Base-by-base conservation (phyloP, 768 basidiomycete species). In the Suillus sp. region DNA sequence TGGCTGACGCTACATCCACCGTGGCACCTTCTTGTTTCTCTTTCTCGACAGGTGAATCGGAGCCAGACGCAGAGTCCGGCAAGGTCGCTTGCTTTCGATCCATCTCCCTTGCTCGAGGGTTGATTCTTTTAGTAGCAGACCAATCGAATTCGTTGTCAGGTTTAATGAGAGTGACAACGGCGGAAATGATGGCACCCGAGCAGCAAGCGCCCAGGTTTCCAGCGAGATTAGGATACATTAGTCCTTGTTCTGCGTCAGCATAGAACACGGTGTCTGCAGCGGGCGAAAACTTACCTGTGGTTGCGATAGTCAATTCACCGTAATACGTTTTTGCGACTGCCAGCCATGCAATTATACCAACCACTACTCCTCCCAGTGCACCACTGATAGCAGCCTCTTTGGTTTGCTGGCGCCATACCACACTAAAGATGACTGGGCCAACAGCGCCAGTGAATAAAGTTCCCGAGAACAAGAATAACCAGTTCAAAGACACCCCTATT, bases 321-420 rank as follows among this genome's bases (percentile, higher is more conserved):
- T 67, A 67, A 54, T 67, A 66, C 38, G 56, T 62, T 22, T 67
- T 63, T 18, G 66, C 66, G 37, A 67, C 66, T 25, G 81, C 71
- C 75, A 83, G 78, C 82, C 82, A 83, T 13, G 80, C 80, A 1
- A 78, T 64, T 75, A 83, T 81, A 51, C 80, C 81, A 8, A 78
- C 67, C 1, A 77, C 68, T 18, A 78, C 78, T 7, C 81, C 82
- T n/a, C 73, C 69, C 55, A 82, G 68, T 20, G 79, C 73, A 1
- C 81, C 81, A 34, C 68, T 58, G 53, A 80, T 71, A 3, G 81
- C 78, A 38, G 75, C 80, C 3, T 73, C 71, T 20, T 71, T 67
- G 1, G 78, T 78, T 27, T 82, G 71, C 66, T 81, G 80, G 38
- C 77, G 76, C 66, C 66, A 67, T n/a, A 67, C 59, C 13, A 67